Base-by-base conservation (phyloP, 352 stramenopile genomes). In the Globisporangium cystogenes region DNA sequence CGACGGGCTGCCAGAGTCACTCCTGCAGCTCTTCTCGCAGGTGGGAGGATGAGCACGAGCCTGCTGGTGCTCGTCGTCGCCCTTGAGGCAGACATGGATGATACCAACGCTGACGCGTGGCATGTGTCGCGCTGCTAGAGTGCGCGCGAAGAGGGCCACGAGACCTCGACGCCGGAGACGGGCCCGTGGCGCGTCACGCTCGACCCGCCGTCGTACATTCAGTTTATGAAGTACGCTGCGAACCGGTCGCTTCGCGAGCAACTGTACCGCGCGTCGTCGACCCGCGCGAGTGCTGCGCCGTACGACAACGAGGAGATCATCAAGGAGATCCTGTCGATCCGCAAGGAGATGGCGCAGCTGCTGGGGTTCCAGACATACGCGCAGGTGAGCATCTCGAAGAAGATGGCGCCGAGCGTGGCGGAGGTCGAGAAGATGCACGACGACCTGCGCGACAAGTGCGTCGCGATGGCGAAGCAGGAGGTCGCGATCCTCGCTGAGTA, bases 101-200 rank as follows among this genome's bases (percentile, higher is more conserved):
- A 29, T 41, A 10, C 14, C 29, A 16, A 36, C 48, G 12, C 18
- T 31, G 7, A 35, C 27, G 15, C 53, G 58, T 23, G 29, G 1
- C 39, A 36, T 59, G 33, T 45, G 65, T 48, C 41, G 36, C 53
- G 64, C 33, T 24, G 12, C 7, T 41, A 97, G 68, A 76, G 80
- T 21, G 80, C 90, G 42, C 75, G 71, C 11, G 68, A 82, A 24
- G 74, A 87, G 8, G 80, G 81, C 8, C 68, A 86, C 41, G 59
- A 71, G 14, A 62, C 70, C 0, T 87, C 87, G 31, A 96, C 86
- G 35, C 40, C 88, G 2, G 70, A 88, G 29, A 65, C 60, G 20
- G 96, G 96, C 15, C 96, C 96, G 8, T 99, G 95, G 95, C 74
- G 93, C 33, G 78, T 99, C 46, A 98, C 95, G 27, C 68, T 99